A percentile compares a stretch with the other conserved stretches of the same genome.
Conservation (phyloP, 1,284 basidiomycete species). For the Anthracocystis panici-leucophaei region DNA sequence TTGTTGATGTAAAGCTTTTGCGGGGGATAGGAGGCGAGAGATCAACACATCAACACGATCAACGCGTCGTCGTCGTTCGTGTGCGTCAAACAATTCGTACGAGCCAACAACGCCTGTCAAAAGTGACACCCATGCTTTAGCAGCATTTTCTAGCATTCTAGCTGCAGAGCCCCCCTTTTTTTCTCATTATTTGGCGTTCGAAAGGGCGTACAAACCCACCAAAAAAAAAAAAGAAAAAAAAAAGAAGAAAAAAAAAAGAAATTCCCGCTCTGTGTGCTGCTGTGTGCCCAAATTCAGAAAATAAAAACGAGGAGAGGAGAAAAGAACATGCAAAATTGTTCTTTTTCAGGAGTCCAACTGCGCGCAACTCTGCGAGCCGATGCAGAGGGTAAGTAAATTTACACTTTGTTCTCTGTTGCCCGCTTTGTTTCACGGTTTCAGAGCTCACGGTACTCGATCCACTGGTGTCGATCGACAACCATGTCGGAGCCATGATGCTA, state of each 20-base stretch:
- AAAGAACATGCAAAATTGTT: background rate
- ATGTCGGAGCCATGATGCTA: background rate
- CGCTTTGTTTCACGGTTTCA: too few species aligned
- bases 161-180: too few species aligned
- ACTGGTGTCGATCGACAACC: conserved; percentile 13
- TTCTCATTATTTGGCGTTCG: too few species aligned
- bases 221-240: background rate
- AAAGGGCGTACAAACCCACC: too few species aligned
- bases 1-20: background rate
- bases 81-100: background rate
- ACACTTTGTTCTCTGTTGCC: too few species aligned
- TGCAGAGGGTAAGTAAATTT: background rate
- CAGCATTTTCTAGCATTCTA: too few species aligned
- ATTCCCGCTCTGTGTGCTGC: too few species aligned
- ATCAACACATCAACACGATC: conserved; percentile 2
- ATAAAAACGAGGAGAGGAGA: background rate
- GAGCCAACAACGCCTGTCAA: background rate
- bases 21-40: background rate
- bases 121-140: too few species aligned
- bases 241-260: background rate
- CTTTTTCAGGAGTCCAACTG: background rate
- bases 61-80: too few species aligned
- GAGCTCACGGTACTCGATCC: background rate
- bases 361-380: conserved; percentile 1
- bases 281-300: background rate